Percentiles rank a stretch among this genome's conserved stretches.
phyloP scores from a whole-genome alignment of 768 basidiomycete species.

The Astraeus odoratus region DNA sequence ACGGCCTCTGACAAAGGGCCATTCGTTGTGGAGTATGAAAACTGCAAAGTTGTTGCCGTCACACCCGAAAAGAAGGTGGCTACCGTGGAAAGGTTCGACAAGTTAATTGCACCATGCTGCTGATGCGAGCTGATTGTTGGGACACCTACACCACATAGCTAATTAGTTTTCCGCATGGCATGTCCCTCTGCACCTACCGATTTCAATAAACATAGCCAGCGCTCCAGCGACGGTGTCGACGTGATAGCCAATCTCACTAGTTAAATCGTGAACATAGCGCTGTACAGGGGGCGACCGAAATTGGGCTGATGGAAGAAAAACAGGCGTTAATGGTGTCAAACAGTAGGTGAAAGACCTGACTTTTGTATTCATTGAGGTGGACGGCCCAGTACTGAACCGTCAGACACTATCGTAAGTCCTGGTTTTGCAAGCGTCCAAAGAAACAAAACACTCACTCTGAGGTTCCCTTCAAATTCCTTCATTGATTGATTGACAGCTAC shows the following conservation, averaged over 20 bases:
- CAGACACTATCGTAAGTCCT: conserved; percentile 8
- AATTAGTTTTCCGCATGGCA: conserved; percentile 19
- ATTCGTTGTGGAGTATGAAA: conserved; percentile 32
- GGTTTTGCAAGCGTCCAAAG: conserved; percentile 1
- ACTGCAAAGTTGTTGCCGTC: conserved; percentile 45
- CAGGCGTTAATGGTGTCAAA: conserved; percentile 3
- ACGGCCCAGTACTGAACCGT: conserved; percentile 45
- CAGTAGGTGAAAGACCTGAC: conserved; percentile 17
- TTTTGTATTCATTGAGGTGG: conserved; percentile 41
- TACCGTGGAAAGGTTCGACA: conserved; percentile 46
- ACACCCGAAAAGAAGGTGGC: conserved; percentile 52
- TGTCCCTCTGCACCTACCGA: conserved; percentile 33
- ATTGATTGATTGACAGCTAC: conserved; percentile 47
- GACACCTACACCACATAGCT: conserved; percentile 33
- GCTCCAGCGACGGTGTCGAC: conserved; percentile 45
- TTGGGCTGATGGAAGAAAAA: conserved; percentile 30
- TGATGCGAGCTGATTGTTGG: conserved; percentile 51
- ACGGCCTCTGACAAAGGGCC: conserved; percentile 35
- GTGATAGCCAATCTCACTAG: conserved; percentile 46
- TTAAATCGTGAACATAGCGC: conserved; percentile 48
- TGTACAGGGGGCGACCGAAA: conserved; percentile 48
- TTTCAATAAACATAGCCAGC: conserved; percentile 45
- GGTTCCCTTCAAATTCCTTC: conserved; percentile 41
- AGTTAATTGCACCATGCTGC: conserved; percentile 42
- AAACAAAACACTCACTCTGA: conserved; percentile 31